Percentiles rank a stretch among this genome's conserved stretches.
Conservation (phyloP, 805 yeast genomes). For the Lipomyces sp. region DNA sequence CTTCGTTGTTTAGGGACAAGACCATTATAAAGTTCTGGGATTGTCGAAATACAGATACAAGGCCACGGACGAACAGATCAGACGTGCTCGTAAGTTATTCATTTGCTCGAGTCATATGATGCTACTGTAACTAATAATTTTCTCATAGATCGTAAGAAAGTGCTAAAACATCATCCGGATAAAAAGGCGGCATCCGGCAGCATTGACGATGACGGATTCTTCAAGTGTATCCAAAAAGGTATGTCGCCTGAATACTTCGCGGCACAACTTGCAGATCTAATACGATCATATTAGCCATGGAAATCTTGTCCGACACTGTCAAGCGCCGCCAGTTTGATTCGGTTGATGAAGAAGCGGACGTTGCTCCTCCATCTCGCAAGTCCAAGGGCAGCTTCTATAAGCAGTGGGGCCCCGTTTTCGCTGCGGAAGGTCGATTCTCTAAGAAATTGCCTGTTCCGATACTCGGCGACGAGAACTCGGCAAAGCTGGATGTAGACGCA, state of each 20-base stretch:
- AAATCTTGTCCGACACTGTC: constrained; percentile 75
- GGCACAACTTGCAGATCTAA: no score
- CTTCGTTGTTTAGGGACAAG: constrained; percentile 52
- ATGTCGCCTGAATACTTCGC: no score
- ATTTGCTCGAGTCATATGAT: background rate
- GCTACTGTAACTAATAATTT: background rate
- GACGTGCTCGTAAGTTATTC: constrained; percentile 67
- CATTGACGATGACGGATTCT: constrained; percentile 83
- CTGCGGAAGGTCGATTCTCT: constrained; percentile 85
- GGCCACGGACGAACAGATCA: constrained; percentile 89
- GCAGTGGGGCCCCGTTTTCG: constrained; percentile 92
- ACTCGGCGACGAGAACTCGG: constrained; percentile 64
- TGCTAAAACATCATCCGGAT: constrained; percentile 96
- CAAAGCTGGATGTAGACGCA: constrained; percentile 72
- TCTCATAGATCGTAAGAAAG: constrained; percentile 77
- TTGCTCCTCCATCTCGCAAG: constrained; percentile 67
- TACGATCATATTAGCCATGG: constrained; percentile 54
- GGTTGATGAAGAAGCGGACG: constrained; percentile 86
- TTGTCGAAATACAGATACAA: constrained; percentile 83
- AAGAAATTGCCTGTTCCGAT: constrained; percentile 84
- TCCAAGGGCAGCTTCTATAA: constrained; percentile 76
- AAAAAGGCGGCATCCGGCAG: constrained; percentile 91
- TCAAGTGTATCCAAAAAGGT: constrained; percentile 90
- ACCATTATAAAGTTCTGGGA: constrained; percentile 94
- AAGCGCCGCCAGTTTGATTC: constrained; percentile 95